Base-by-base conservation (phyloP, 192 early-diverging fungal genomes). In the Backusella australiensis region DNA sequence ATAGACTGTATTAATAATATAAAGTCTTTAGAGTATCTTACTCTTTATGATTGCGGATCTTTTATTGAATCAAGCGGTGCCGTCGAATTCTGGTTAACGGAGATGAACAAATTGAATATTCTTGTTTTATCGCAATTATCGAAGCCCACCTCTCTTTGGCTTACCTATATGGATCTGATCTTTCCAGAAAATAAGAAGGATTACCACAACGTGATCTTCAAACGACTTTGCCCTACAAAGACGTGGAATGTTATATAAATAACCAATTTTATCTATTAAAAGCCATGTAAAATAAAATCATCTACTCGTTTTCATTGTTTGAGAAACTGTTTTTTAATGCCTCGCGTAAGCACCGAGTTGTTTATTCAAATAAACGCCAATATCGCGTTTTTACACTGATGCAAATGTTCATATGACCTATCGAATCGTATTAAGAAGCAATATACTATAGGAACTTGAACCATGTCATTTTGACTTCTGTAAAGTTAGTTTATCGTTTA, bases 1-100 rank as follows among this genome's bases (percentile, higher is more conserved):
- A 63, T 63, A 63, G 56, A 63, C 8, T 63, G 6, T 63, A 63
- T 63, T 29, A 63, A 63, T 63, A 63, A 63, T 63, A 63, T 29
- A 63, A 63, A 23, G 26, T 63, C 56, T 29, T 29, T 63, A 29
- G 56, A 63, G 26, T 63, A 63, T 29, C 23, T 63, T 9, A 63
- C 56, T 4, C 9, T 63, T 29, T 63, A 3, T 63, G 56, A 63
- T 15, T 63, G 11, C 11, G 56, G 56, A 29, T 8, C 3, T 63
- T 9, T 14, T 9, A n/a, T 63, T 29, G 56, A 63, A 63, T 23
- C 56, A 29, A 63, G 56, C 29, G 21, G 23, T 23, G 26, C 23
- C 0, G 26, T 29, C 0, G 23, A 63, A 29, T 63, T 11, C 12
- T 63, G 56, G 56, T 3, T 63, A 23, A 63, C 56, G 23, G 9